These are phyloP conservation scores for Cylindrodendrum hubeiense DNA, from an alignment of 2,329 filamentous ascomycete species.

Conservation along the genomic window DNA sequence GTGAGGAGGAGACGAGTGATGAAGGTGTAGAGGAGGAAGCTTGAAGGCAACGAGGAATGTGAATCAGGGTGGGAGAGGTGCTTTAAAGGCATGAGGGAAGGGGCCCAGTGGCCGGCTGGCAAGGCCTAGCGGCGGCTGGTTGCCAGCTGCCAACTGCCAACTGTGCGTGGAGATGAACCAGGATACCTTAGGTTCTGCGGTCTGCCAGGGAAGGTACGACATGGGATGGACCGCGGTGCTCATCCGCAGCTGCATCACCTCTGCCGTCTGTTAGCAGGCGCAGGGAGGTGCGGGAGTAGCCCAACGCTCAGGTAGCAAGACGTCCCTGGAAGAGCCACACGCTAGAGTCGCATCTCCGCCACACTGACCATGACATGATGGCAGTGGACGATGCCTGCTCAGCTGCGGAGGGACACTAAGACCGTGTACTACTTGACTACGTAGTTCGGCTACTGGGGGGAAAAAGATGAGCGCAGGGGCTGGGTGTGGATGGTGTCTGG, in stretches of 20 bases:
- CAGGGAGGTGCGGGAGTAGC: conserved; percentile 35
- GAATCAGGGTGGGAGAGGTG: conserved; percentile 39
- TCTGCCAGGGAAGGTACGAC: conserved; percentile 26
- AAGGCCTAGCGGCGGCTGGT: conserved; percentile 36
- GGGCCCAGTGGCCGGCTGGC: conserved; percentile 28
- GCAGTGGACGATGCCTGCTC: conserved; percentile 20
- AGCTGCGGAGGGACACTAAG: conserved; percentile 18
- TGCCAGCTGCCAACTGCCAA: conserved; percentile 25
- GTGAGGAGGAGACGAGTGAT: conserved; percentile 36
- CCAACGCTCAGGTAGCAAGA: conserved; percentile 26
- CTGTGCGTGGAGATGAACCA: conserved; percentile 6
- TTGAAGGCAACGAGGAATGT: conserved; percentile 29
- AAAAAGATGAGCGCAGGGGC: conserved; percentile 23
- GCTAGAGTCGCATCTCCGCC: conserved; percentile 28
- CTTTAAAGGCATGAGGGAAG: conserved; percentile 42
- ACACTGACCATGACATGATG: conserved; percentile 3
- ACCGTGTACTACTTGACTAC: conserved; percentile 5
- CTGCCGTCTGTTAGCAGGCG: conserved; percentile 14
- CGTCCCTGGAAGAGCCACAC: neutral
- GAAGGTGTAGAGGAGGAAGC: conserved; percentile 39
- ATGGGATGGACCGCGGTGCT: conserved; percentile 26
- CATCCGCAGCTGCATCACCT: conserved; percentile 13
- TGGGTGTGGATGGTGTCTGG: conserved; percentile 12
- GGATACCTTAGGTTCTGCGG: conserved; percentile 17
- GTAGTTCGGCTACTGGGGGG: neutral